A percentile compares a stretch with the other conserved stretches of the same genome.
Evolutionary conservation across 164 flowering plant species (phyloP).

Genomic region (Tetracentron sinense): DNA sequence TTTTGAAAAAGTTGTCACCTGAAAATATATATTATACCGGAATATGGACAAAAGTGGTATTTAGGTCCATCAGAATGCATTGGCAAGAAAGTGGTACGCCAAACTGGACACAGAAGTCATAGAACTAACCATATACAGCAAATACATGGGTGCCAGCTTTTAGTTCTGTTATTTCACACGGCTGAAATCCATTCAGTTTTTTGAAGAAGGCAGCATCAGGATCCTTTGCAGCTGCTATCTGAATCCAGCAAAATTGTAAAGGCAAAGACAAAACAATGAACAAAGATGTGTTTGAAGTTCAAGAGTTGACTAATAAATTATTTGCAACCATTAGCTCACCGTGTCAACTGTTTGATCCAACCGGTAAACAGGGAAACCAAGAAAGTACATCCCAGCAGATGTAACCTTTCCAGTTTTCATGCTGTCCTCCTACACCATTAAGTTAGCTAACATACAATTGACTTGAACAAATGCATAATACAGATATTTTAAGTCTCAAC

Average conservation of each 20-base stretch:
- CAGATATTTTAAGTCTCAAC: neutral
- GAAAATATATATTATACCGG: conserved; percentile 10
- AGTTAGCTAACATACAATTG: neutral
- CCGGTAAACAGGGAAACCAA: conserved; percentile 87
- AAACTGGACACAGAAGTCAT: neutral
- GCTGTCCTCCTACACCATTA: conserved; percentile 72
- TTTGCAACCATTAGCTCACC: conserved; percentile 36
- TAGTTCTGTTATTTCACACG: conserved; percentile 87
- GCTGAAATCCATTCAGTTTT: conserved; percentile 89
- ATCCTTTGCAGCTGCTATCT: conserved; percentile 85
- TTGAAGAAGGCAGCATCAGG: conserved; percentile 90
- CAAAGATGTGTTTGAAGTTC: neutral
- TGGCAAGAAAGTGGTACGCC: neutral
- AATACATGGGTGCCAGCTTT: conserved; percentile 93
- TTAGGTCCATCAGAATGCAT: conserved; percentile 6
- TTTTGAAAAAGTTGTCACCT: conserved; percentile 97
- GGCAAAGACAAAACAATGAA: conserved; percentile 2
- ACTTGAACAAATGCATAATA: neutral
- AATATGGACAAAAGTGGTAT: neutral
- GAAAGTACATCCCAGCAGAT: conserved; percentile 96
- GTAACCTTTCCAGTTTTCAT: conserved; percentile 82
- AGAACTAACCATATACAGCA: conserved; percentile 87
- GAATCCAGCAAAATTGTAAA: conserved; percentile 14
- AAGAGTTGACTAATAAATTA: neutral
- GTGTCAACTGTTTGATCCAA: conserved; percentile 65